Evolutionary conservation across 1,139 yeast genomes (phyloP).

Genomic region (Magnusiomyces tetraspermus): DNA sequence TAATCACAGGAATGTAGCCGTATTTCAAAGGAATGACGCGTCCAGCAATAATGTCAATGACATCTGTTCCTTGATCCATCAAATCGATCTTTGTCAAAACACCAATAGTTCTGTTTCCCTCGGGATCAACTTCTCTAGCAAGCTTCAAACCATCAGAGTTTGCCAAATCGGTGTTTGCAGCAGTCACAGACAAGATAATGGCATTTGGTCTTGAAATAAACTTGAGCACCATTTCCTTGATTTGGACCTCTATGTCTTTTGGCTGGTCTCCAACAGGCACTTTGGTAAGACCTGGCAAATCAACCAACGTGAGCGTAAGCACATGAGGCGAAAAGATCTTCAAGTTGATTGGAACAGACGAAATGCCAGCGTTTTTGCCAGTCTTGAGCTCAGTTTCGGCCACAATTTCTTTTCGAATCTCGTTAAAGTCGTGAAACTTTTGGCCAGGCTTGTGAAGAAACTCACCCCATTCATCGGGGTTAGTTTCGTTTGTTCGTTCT

Average conservation of each 20-base stretch:
- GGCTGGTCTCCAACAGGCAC: conserved; percentile 99
- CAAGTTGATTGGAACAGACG: conserved; percentile 85
- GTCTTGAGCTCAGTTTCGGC: conserved; percentile 91
- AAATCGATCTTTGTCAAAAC: conserved; percentile 93
- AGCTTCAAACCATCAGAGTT: conserved; percentile 93
- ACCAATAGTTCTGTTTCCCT: conserved; percentile 92
- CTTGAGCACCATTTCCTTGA: conserved; percentile 87
- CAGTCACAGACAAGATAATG: conserved; percentile 87
- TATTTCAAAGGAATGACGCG: conserved; percentile 90
- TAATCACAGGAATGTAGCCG: conserved; percentile 95
- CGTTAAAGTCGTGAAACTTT: conserved; percentile 81
- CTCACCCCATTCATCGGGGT: conserved; percentile 80
- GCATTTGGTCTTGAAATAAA: conserved; percentile 95
- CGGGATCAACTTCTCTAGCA: conserved; percentile 97
- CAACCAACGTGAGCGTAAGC: conserved; percentile 87
- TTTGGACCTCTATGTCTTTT: conserved; percentile 89
- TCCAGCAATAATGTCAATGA: conserved; percentile 91
- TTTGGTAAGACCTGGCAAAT: conserved; percentile 94
- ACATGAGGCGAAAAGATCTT: conserved; percentile 95
- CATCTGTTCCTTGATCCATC: conserved; percentile 99
- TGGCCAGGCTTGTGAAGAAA: conserved; percentile 87
- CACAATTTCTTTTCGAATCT: conserved; percentile 83
- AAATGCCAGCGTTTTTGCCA: conserved; percentile 86
- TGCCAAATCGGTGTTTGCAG: conserved; percentile 96
- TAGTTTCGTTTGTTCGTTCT: conserved; percentile 6